phyloP scores from a whole-genome alignment of 768 basidiomycete species.

The Pleurotus giganteus region DNA sequence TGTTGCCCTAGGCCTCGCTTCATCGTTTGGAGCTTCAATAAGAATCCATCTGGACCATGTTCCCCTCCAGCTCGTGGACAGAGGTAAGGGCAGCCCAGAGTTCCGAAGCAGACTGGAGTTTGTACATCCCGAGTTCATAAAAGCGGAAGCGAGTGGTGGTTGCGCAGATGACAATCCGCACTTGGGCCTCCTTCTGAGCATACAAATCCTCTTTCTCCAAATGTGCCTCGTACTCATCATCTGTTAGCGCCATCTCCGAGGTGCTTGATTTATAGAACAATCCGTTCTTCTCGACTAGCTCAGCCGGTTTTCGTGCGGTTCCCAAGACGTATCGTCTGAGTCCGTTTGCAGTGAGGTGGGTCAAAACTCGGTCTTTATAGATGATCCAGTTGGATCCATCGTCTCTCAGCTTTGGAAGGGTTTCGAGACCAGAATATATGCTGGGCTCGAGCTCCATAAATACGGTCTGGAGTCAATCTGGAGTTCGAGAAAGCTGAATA shows the following conservation, averaged over 20 bases:
- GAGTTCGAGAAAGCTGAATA: no score
- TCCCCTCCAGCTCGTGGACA: not conserved
- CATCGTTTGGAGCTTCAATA: no score
- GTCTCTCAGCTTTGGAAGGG: not conserved
- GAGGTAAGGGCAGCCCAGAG: not conserved
- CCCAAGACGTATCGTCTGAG: not conserved
- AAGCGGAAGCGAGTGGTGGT: not conserved
- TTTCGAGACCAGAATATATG: no score
- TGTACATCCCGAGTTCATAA: not conserved
- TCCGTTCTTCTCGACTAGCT: not conserved
- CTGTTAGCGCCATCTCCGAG: not conserved
- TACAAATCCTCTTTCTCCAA: constrained; percentile 5
- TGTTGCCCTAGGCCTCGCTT: no score
- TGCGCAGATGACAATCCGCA: constrained; percentile 5
- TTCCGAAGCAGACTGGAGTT: not conserved
- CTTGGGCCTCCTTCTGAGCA: constrained; percentile 3
- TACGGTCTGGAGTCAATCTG: no score
- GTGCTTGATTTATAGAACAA: not conserved
- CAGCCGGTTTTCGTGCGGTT: not conserved
- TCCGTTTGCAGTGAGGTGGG: not conserved
- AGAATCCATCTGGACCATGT: constrained; percentile 7
- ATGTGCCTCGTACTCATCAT: constrained; percentile 4
- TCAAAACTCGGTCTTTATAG: not conserved
- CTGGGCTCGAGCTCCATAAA: no score
- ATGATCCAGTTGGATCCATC: constrained; percentile 6